Evolutionary conservation across 2,329 filamentous ascomycete genomes (phyloP), one percentile per base, ranked within the genome.

Genomic region (Trichoderma guizhouense): DNA sequence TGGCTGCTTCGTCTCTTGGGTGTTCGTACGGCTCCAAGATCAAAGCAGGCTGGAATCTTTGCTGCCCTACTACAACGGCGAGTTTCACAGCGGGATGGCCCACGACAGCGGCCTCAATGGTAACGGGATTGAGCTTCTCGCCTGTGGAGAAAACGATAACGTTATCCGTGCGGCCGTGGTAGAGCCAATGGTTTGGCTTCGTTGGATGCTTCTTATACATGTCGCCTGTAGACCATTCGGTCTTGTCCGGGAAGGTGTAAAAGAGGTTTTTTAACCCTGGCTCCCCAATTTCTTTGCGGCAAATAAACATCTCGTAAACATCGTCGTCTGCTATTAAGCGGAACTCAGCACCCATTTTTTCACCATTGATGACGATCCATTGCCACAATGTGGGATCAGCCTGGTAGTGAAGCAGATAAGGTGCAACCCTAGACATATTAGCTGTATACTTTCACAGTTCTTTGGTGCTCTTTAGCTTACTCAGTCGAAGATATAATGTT

Each of bases 11-110:
- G 1, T 73, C 76, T 36, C 75, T 65, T 0, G 82, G 82, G 1
- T 77, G 58, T 3, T 64, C 72, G 2, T 69, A 39, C 0, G 85
- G 84, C 72, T 88, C 87, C 51, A 88, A 73, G 6, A 88, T 78
- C 3, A 88, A 74, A 0, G 82, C 83, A 0, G 86, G 79, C 74
- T 87, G 83, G 74, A 88, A 85, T 2, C 75, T 78, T 57, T 82
- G 80, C 18, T 80, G 74, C 3, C 86, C 86, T 0, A 86, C 83
- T 11, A 85, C 75, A 3, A 84, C 53, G 0, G 78, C 80, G 0
- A 73, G 76, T 2, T 71, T 79, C 11, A 84, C 73, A 0, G 57
- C 64, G 0, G 79, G 77, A 26, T 83, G 77, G 1, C 73, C 71
- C 0, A 63, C 64, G 4, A 85, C 76, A 2, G 75, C 77, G 6